Evolutionary conservation across 2,329 filamentous ascomycete genomes (phyloP).

Genomic region (Colletotrichum salicis): DNA sequence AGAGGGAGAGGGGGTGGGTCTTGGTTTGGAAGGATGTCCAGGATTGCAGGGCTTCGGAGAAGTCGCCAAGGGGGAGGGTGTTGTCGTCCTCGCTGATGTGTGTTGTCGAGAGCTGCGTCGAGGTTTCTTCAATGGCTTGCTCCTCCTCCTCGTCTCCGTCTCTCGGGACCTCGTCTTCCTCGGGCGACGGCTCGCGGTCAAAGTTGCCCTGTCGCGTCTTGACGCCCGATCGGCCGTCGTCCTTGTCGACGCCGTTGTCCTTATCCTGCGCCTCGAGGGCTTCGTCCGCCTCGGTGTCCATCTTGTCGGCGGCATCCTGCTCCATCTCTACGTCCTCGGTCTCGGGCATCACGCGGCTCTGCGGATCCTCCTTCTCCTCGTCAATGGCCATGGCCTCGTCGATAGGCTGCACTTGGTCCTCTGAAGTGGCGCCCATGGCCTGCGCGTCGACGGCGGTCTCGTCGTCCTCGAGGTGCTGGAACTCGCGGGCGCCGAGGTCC

Average conservation of each 20-base stretch:
- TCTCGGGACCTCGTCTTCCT: conserved; percentile 46
- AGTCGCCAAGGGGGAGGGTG: conserved; percentile 55
- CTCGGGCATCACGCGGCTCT: conserved; percentile 63
- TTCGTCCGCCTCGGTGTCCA: conserved; percentile 48
- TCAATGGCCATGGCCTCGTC: conserved; percentile 92
- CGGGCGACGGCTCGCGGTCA: conserved; percentile 59
- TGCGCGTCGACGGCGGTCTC: conserved; percentile 86
- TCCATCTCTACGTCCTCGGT: conserved; percentile 57
- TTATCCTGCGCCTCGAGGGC: conserved; percentile 38
- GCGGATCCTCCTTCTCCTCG: conserved; percentile 70
- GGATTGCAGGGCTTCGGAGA: conserved; percentile 72
- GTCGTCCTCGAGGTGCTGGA: conserved; percentile 91
- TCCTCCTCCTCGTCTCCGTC: conserved; percentile 60
- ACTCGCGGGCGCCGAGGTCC: conserved; percentile 84
- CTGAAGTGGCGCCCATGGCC: conserved; percentile 86
- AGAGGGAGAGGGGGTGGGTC: conserved; percentile 87
- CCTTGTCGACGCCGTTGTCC: conserved; percentile 50
- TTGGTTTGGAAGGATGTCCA: conserved; percentile 88
- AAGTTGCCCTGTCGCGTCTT: conserved; percentile 69
- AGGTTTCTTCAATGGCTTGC: conserved; percentile 62
- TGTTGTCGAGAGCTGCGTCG: conserved; percentile 76
- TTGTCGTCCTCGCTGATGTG: conserved; percentile 67
- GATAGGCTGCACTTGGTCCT: conserved; percentile 86
- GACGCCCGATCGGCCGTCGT: conserved; percentile 69
- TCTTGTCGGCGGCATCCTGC: conserved; percentile 57